Percentiles rank a stretch among this genome's conserved stretches.
Evolutionary conservation across 306 rosid genomes (phyloP).

Genomic region (Trifolium subterraneum): DNA sequence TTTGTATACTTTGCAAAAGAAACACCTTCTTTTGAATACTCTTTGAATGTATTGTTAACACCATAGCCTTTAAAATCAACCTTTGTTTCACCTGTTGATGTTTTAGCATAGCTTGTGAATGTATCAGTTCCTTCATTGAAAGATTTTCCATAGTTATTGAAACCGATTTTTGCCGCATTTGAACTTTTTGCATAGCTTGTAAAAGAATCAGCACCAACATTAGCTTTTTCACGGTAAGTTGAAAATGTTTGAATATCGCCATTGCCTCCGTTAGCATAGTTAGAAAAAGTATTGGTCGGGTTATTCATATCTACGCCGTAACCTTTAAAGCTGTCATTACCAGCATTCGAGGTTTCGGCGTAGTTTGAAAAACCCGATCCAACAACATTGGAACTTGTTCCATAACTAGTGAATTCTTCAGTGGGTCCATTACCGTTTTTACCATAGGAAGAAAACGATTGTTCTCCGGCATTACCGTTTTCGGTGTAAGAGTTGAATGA

Average conservation of each 20-base stretch:
- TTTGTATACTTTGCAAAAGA: slow-evolving; percentile 60
- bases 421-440: slow-evolving; percentile 76
- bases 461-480: slow-evolving; percentile 82
- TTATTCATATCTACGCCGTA: slow-evolving; percentile 73
- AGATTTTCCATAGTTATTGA: slow-evolving; percentile 80
- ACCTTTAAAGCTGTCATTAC: slow-evolving; percentile 59
- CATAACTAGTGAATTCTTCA: slow-evolving; percentile 63
- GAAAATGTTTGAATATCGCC: slow-evolving; percentile 66
- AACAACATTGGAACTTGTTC: slow-evolving; percentile 65
- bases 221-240: slow-evolving; percentile 75
- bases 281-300: slow-evolving; percentile 70
- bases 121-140: slow-evolving; percentile 82
- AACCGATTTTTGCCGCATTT: slow-evolving; percentile 61
- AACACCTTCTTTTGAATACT: slow-evolving; percentile 59
- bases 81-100: slow-evolving; percentile 40
- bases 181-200: slow-evolving; percentile 69
- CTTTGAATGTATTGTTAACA: slow-evolving; percentile 84
- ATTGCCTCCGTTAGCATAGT: slow-evolving; percentile 77
- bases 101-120: slow-evolving; percentile 70
- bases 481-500: slow-evolving; percentile 69
- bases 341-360: slow-evolving; percentile 57
- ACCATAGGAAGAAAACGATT: slow-evolving; percentile 67
- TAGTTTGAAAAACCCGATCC: slow-evolving; percentile 74
- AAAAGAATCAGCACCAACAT: slow-evolving; percentile 86
- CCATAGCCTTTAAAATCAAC: slow-evolving; percentile 79